phyloP scores from a whole-genome alignment of 352 stramenopile species.

The Elongisporangium prolatum region DNA sequence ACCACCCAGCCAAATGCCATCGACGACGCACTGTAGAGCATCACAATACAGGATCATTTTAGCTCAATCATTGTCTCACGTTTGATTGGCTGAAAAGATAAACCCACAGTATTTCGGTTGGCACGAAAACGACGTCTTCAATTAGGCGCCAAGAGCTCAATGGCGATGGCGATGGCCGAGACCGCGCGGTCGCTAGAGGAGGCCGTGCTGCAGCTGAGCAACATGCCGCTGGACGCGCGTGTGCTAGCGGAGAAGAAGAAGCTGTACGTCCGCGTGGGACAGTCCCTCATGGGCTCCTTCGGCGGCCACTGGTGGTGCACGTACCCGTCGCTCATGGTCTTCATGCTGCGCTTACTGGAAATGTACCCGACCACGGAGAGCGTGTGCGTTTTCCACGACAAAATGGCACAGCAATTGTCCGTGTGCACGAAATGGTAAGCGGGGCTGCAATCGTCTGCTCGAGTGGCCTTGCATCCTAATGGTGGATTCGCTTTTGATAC shows the following conservation, averaged over 20 bases:
- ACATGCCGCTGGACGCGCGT: slow-evolving; percentile 18
- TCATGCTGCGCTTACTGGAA: slow-evolving; percentile 86
- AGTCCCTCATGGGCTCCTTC: slow-evolving; percentile 69
- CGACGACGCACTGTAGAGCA: not conserved
- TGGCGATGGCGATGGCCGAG: slow-evolving; percentile 19
- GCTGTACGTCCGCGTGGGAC: slow-evolving; percentile 69
- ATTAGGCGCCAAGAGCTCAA: not conserved
- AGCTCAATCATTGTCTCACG: too few relatives aligned
- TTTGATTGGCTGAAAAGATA: not conserved
- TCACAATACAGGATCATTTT: not conserved
- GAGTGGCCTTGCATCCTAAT: not conserved
- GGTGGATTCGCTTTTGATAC: too few relatives aligned
- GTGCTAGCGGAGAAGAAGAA: slow-evolving; percentile 56
- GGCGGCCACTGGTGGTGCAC: slow-evolving; percentile 78
- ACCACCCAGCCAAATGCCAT: not conserved
- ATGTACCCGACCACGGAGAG: slow-evolving; percentile 66
- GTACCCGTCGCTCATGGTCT: slow-evolving; percentile 78
- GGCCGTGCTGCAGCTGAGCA: slow-evolving; percentile 26
- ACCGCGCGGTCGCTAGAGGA: slow-evolving; percentile 33
- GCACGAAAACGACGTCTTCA: not conserved
- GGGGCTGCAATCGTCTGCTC: not conserved
- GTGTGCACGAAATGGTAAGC: slow-evolving; percentile 62
- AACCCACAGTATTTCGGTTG: not conserved
- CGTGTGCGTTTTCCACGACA: slow-evolving; percentile 68
- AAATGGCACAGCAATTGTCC: slow-evolving; percentile 61